Conservation (phyloP, 2,329 filamentous ascomycete species). For the Colletotrichum zoysiae region DNA sequence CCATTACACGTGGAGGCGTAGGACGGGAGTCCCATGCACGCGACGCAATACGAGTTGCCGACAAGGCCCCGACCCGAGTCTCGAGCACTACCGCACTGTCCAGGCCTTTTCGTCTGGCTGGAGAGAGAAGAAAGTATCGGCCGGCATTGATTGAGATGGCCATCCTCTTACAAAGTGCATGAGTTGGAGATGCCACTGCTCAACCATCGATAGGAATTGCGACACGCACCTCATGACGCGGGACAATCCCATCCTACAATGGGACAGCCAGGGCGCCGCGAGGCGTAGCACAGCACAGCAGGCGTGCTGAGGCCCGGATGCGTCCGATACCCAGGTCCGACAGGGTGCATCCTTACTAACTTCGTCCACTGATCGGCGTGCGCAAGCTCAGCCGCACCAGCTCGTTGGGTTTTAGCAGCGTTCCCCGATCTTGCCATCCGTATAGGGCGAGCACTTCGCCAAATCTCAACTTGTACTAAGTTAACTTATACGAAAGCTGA, state of each 20-base stretch:
- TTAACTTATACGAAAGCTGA: slow-evolving; percentile 1
- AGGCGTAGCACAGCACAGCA: slow-evolving; percentile 36
- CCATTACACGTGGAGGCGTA: neutral
- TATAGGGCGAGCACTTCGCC: neutral
- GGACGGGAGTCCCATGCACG: neutral
- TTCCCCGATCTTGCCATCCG: slow-evolving; percentile 1
- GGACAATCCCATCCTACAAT: neutral
- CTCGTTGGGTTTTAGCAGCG: slow-evolving; percentile 13
- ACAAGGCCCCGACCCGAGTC: neutral
- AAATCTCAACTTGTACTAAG: neutral
- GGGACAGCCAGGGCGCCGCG: neutral
- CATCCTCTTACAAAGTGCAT: neutral
- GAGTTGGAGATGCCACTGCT: neutral
- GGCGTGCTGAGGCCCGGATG: slow-evolving; percentile 32
- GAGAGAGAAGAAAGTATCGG: slow-evolving; percentile 19
- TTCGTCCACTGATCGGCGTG: slow-evolving; percentile 30
- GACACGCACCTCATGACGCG: neutral
- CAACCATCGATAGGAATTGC: neutral
- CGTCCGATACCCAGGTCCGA: slow-evolving; percentile 29
- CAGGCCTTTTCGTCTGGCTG: neutral
- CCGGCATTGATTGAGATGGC: neutral
- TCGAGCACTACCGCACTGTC: neutral
- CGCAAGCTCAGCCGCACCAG: slow-evolving; percentile 37
- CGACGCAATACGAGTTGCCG: neutral
- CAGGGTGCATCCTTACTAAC: slow-evolving; percentile 29